These are phyloP conservation scores for Neonectria ditissima DNA, from an alignment of 2,329 filamentous ascomycete genomes.

Conservation along the genomic window DNA sequence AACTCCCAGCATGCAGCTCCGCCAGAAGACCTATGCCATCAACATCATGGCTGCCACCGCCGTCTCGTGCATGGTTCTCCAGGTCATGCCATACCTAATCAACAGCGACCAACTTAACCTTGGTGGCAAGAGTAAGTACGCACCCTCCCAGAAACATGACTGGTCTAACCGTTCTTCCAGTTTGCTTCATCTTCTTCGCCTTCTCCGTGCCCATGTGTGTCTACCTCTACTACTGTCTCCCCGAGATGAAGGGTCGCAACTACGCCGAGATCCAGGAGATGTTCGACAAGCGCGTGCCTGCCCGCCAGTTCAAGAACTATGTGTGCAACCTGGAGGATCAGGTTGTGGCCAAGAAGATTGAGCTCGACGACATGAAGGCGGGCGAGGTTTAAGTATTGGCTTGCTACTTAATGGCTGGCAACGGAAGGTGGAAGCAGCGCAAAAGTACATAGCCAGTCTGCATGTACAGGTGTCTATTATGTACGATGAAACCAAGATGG, in stretches of 20 bases:
- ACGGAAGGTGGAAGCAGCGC: too few relatives aligned
- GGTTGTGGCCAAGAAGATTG: constrained; percentile 24
- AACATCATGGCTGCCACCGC: constrained; percentile 48
- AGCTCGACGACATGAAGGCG: constrained; percentile 26
- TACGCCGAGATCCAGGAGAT: constrained; percentile 34
- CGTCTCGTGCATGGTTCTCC: constrained; percentile 45
- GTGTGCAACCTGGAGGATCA: constrained; percentile 27
- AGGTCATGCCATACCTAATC: constrained; percentile 48
- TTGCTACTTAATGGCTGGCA: too few relatives aligned
- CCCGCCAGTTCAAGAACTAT: constrained; percentile 28
- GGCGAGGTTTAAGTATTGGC: constrained; percentile 1
- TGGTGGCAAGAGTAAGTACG: constrained; percentile 44
- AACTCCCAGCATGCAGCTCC: constrained; percentile 43
- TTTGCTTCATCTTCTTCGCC: constrained; percentile 49
- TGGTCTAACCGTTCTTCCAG: background rate
- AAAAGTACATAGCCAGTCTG: too few relatives aligned
- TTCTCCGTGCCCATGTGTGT: constrained; percentile 46
- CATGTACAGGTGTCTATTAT: background rate
- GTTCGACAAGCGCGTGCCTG: constrained; percentile 28
- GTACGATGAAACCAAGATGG: background rate
- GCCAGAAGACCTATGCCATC: constrained; percentile 49
- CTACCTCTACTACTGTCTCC: constrained; percentile 52
- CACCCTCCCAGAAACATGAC: background rate
- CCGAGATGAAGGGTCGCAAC: constrained; percentile 47
- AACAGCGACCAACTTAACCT: constrained; percentile 44